These are phyloP conservation scores for Phialophora chinensis DNA, from an alignment of 2,329 filamentous ascomycete genomes.

Conservation along the genomic window DNA sequence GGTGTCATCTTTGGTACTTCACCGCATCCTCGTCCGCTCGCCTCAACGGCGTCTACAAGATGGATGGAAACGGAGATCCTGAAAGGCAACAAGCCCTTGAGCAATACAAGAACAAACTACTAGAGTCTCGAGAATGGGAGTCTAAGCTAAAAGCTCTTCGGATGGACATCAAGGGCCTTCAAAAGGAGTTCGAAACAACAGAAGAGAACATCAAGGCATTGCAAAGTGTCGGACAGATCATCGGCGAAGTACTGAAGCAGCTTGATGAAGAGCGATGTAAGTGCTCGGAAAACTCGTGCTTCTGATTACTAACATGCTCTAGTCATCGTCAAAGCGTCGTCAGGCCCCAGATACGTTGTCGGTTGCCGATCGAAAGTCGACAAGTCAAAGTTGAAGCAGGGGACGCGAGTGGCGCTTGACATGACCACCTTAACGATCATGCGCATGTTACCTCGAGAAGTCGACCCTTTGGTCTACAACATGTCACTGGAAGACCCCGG, in stretches of 20 bases:
- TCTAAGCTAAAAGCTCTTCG: conserved; percentile 93
- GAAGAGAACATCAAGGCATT: conserved; percentile 99
- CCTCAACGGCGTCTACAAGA: conserved; percentile 25
- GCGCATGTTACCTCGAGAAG: conserved; percentile 98
- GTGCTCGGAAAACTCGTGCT: conserved; percentile 45
- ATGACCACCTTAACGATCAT: conserved; percentile 99
- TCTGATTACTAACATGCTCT: conserved; percentile 25
- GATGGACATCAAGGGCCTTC: conserved; percentile 92
- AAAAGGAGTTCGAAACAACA: conserved; percentile 93
- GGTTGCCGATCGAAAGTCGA: conserved; percentile 98
- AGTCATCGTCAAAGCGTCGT: conserved; percentile 99
- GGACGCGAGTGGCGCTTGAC: conserved; percentile 93
- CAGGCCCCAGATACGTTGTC: conserved; percentile 95
- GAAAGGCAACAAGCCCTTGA: conserved; percentile 72
- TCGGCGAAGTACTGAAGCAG: conserved; percentile 98
- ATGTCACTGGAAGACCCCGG: conserved; percentile 99
- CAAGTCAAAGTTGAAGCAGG: conserved; percentile 96
- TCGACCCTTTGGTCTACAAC: conserved; percentile 98
- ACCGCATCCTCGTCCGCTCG: background rate
- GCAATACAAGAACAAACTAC: conserved; percentile 78
- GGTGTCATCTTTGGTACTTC: background rate
- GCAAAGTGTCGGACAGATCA: conserved; percentile 98
- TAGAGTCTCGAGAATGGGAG: conserved; percentile 98
- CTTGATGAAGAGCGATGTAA: conserved; percentile 97
- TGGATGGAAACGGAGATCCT: conserved; percentile 52